phyloP scores from a whole-genome alignment of 129 eudicot species.

The Helianthus tuberosus region DNA sequence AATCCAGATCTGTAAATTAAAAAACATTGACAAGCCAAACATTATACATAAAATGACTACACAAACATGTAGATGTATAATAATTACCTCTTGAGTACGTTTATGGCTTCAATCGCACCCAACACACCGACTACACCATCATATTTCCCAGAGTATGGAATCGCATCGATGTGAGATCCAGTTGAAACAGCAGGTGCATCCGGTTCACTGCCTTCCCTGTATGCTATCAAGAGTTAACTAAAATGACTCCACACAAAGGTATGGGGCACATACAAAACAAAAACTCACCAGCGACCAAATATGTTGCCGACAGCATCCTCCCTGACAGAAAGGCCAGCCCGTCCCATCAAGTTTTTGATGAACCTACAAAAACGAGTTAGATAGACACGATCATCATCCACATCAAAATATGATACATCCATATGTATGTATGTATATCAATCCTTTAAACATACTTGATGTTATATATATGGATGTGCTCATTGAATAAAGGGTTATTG shows the following conservation, averaged over 20 bases:
- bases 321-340: slow-evolving; percentile 87
- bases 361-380: slow-evolving; percentile 47
- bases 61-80: neutral
- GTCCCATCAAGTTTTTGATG: slow-evolving; percentile 69
- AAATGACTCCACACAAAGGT: neutral
- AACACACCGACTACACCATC: slow-evolving; percentile 96
- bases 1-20: slow-evolving; percentile 68
- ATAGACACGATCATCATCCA: too few species aligned
- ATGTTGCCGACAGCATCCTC: slow-evolving; percentile 98
- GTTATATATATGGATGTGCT: too few species aligned
- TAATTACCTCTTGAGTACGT: slow-evolving; percentile 71
- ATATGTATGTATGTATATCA: too few species aligned
- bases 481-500: too few species aligned
- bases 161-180: slow-evolving; percentile 96
- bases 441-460: too few species aligned
- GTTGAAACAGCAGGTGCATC: slow-evolving; percentile 73
- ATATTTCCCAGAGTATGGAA: slow-evolving; percentile 97
- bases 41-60: too few species aligned
- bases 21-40: neutral
- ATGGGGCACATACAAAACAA: neutral
- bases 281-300: slow-evolving; percentile 89
- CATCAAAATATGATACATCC: too few species aligned
- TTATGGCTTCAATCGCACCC: slow-evolving; percentile 97
- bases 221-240: slow-evolving; percentile 25
- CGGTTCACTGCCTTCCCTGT: slow-evolving; percentile 86